These are phyloP conservation scores for Gilbertella persicaria DNA, from an alignment of 371 early-diverging fungal genomes.

Conservation along the genomic window DNA sequence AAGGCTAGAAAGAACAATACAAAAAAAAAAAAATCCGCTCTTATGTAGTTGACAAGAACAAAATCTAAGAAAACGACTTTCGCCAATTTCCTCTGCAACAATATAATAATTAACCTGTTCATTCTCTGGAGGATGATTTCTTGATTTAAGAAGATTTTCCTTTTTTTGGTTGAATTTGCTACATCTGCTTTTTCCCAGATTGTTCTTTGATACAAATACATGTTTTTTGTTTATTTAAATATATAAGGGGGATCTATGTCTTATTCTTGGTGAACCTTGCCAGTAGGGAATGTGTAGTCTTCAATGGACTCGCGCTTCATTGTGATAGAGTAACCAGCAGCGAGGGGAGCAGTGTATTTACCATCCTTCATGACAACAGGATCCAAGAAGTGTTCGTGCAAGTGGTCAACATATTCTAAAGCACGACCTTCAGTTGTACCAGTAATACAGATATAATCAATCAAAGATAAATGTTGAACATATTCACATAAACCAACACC, in stretches of 20 bases:
- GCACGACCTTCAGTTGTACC: slow-evolving; percentile 46
- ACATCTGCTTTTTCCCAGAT: no score
- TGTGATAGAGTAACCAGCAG: slow-evolving; percentile 49
- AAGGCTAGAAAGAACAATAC: no score
- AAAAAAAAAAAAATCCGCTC: no score
- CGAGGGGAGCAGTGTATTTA: slow-evolving; percentile 39
- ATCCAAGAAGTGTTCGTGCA: slow-evolving; percentile 52
- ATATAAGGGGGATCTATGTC: neutral
- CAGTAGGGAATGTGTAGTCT: slow-evolving; percentile 49
- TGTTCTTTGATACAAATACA: neutral
- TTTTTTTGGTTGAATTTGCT: no score
- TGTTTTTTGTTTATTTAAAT: neutral
- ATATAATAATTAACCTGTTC: no score
- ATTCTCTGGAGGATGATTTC: no score
- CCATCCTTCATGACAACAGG: slow-evolving; percentile 50
- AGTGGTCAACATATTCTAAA: slow-evolving; percentile 53
- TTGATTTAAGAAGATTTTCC: no score
- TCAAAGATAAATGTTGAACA: slow-evolving; percentile 52
- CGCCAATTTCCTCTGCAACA: no score
- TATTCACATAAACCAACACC: slow-evolving; percentile 55
- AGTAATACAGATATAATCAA: slow-evolving; percentile 53
- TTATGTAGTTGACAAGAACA: no score
- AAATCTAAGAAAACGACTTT: no score
- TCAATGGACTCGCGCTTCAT: slow-evolving; percentile 55
- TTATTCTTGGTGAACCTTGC: slow-evolving; percentile 31